Conservation (phyloP, 257 asterid genomes). For the Henckelia pumila region DNA sequence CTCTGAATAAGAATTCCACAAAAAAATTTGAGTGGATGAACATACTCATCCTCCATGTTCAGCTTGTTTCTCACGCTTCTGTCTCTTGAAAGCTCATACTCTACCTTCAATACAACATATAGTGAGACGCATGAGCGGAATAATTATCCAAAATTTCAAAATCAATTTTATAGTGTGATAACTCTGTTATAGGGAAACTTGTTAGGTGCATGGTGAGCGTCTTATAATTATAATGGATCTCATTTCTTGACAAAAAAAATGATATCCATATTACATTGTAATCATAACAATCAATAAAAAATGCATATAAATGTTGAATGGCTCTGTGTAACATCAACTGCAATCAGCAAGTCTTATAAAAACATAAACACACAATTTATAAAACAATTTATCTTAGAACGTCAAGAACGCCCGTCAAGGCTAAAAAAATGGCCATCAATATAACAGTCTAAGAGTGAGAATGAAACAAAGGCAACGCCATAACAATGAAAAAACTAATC, state of each 20-base stretch:
- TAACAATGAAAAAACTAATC: background rate
- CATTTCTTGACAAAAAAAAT: background rate
- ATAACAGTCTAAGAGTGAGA: slow-evolving; percentile 5
- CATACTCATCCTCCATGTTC: slow-evolving; percentile 77
- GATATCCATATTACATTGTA: slow-evolving; percentile 14
- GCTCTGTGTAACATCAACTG: slow-evolving; percentile 18
- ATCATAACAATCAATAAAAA: slow-evolving; percentile 4
- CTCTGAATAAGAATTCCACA: slow-evolving; percentile 7
- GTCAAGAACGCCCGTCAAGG: slow-evolving; percentile 5
- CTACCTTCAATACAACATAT: slow-evolving; percentile 52
- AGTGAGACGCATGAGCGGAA: slow-evolving; percentile 30
- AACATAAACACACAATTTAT: slow-evolving; percentile 9
- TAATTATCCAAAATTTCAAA: slow-evolving; percentile 4
- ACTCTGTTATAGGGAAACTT: background rate
- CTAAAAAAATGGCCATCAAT: slow-evolving; percentile 10
- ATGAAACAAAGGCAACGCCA: background rate
- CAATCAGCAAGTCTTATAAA: slow-evolving; percentile 3
- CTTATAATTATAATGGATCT: background rate
- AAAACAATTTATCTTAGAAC: slow-evolving; percentile 8
- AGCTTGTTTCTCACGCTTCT: slow-evolving; percentile 68
- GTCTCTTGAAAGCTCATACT: slow-evolving; percentile 69
- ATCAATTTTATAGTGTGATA: slow-evolving; percentile 13
- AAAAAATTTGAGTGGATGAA: slow-evolving; percentile 19
- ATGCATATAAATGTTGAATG: slow-evolving; percentile 16
- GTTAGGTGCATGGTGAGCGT: background rate